Base-by-base conservation (phyloP, 805 yeast species). In the Candida cerambycidarum region DNA sequence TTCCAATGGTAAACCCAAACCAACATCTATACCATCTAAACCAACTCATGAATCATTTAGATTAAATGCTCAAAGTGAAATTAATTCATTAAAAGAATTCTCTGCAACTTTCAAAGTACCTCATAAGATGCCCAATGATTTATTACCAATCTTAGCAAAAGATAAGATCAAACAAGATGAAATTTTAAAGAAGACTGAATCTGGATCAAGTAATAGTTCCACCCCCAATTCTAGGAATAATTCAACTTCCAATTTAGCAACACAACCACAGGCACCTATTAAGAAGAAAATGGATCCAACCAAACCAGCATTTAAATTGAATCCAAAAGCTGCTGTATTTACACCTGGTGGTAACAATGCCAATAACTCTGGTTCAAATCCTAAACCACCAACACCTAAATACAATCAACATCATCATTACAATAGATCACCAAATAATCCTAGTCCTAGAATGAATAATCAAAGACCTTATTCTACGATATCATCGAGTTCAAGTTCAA, bases 31-130 rank as follows among this genome's bases (percentile, higher is more conserved):
- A 23, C 62, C 67, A 19, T 55, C 67, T 8, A 63, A 63, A 39
- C 48, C 41, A 29, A 52, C 45, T 11, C 60, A 56, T 18, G 77
- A 73, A 46, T 61, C 72, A 12, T 62, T 67, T 48, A 67, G 75
- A 44, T 59, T 73, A 42, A 75, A 67, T 51, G 75, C 79, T 1
- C 79, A 80, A 57, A 77, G 79, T 48, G 89, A 83, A 58, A 75
- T 85, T 48, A 82, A 82, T 48, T 78, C 86, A 9, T 69, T 88
- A 43, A 80, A 79, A 48, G 87, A 85, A 56, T 89, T 90, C 58
- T 79, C 95, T 30, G 88, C 86, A 38, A 85, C 79, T 52, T 86
- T 88, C 63, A 87, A 87, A 62, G 78, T 89, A 23, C 85, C 84
- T 2, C 78, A 78, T 54, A 61, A 58, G 39, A 52, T 62, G 41